Conservation (phyloP, 164 flowering plant species). For the Stephania cephalantha region DNA sequence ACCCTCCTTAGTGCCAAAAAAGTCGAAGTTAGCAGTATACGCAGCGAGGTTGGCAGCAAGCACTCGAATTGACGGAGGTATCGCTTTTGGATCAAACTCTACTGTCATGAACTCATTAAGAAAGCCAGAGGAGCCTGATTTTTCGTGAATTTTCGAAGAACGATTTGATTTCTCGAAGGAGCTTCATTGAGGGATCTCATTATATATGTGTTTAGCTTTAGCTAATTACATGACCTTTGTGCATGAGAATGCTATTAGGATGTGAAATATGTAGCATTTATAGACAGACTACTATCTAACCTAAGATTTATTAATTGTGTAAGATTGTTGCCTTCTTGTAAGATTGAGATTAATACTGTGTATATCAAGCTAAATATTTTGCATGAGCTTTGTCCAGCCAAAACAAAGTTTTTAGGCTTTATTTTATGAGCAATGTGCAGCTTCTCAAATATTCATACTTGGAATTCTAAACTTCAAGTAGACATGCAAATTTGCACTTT, state of each 20-base stretch:
- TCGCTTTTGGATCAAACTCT: constrained; percentile 16
- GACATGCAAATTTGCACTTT: not conserved
- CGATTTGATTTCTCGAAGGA: not conserved
- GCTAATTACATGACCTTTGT: not conserved
- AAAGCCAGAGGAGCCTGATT: constrained; percentile 73
- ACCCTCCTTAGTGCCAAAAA: not conserved
- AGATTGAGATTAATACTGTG: not conserved
- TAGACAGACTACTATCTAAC: not conserved
- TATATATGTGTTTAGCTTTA: not conserved
- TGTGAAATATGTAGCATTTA: not conserved
- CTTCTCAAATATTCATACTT: not conserved
- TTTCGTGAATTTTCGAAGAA: constrained; percentile 10
- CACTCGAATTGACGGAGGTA: constrained; percentile 16
- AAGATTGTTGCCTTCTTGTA: no score
- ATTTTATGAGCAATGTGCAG: no score
- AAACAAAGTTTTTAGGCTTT: not conserved
- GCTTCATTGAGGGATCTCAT: not conserved
- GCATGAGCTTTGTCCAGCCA: not conserved
- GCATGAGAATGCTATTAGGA: not conserved
- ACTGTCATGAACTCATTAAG: constrained; percentile 26
- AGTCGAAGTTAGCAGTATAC: constrained; percentile 16
- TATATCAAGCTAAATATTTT: not conserved
- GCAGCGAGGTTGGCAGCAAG: constrained; percentile 35
- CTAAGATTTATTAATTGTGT: not conserved
- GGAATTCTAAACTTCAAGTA: not conserved